A percentile compares a stretch with the other conserved stretches of the same genome.
Evolutionary conservation across 2,329 filamentous ascomycete genomes (phyloP).

Genomic region (Neofusicoccum ribis): DNA sequence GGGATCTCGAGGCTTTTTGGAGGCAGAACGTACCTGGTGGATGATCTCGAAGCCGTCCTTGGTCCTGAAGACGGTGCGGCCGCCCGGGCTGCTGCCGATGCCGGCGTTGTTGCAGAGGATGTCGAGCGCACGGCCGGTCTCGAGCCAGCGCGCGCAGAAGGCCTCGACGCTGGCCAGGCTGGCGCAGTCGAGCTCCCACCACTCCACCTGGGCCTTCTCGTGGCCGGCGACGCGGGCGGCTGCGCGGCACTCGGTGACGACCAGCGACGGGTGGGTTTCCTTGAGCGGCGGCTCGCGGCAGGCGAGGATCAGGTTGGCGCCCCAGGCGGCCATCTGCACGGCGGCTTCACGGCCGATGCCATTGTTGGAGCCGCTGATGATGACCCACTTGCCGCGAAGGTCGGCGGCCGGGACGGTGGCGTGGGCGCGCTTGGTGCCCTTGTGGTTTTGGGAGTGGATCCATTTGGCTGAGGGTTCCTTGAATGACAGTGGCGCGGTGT

Average conservation of each 20-base stretch:
- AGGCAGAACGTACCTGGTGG: constrained; percentile 21
- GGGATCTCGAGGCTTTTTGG: no score
- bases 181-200: constrained; percentile 31
- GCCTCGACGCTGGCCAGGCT: constrained; percentile 28
- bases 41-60: constrained; percentile 35
- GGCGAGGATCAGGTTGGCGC: constrained; percentile 31
- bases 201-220: constrained; percentile 25
- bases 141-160: constrained; percentile 30
- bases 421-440: constrained; percentile 11
- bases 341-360: constrained; percentile 32
- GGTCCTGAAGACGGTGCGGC: constrained; percentile 22
- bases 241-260: constrained; percentile 26
- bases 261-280: constrained; percentile 27
- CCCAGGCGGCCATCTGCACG: constrained; percentile 27
- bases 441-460: constrained; percentile 16
- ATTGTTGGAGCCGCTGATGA: constrained; percentile 28
- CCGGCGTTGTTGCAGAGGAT: constrained; percentile 37
- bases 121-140: constrained; percentile 27
- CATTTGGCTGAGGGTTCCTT: constrained; percentile 4
- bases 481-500: constrained; percentile 18
- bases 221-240: constrained; percentile 16
- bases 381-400: constrained; percentile 22
- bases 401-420: constrained; percentile 13
- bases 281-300: constrained; percentile 27
- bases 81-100: constrained; percentile 23